phyloP scores from a whole-genome alignment of 2,329 filamentous ascomycete genomes.

The Colletotrichum agaves region DNA sequence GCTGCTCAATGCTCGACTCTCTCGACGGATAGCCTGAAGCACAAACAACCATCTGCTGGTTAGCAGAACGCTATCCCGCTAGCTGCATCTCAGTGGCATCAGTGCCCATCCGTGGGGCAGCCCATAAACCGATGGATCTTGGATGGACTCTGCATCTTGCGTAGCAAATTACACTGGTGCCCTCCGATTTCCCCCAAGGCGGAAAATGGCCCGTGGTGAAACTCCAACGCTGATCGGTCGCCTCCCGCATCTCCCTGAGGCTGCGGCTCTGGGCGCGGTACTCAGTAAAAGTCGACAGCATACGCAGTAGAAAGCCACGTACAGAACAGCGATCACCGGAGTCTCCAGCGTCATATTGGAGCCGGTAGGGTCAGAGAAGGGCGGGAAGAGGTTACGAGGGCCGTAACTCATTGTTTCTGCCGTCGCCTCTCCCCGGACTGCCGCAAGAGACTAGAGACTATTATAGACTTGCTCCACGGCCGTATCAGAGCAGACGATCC shows the following conservation, averaged over 20 bases:
- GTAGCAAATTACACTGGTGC: constrained; percentile 17
- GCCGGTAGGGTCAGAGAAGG: neutral
- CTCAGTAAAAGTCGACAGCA: neutral
- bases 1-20: neutral
- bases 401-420: neutral
- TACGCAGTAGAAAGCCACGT: constrained; percentile 21
- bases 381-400: neutral
- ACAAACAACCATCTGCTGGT: constrained; percentile 15
- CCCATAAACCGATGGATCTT: constrained; percentile 20
- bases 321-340: constrained; percentile 10
- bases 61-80: constrained; percentile 18
- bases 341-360: constrained; percentile 5
- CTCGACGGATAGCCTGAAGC: constrained; percentile 24
- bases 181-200: neutral
- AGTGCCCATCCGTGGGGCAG: constrained; percentile 34
- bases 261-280: constrained; percentile 1
- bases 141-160: constrained; percentile 22
- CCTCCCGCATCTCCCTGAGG: constrained; percentile 11
- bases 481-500: neutral
- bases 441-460: no score
- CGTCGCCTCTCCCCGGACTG: neutral
- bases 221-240: constrained; percentile 28
- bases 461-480: no score
- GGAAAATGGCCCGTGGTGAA: constrained; percentile 20
- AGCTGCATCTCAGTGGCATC: constrained; percentile 32